Conservation (phyloP, 78 protist species). For the Planoprotostelium fungivorum region DNA sequence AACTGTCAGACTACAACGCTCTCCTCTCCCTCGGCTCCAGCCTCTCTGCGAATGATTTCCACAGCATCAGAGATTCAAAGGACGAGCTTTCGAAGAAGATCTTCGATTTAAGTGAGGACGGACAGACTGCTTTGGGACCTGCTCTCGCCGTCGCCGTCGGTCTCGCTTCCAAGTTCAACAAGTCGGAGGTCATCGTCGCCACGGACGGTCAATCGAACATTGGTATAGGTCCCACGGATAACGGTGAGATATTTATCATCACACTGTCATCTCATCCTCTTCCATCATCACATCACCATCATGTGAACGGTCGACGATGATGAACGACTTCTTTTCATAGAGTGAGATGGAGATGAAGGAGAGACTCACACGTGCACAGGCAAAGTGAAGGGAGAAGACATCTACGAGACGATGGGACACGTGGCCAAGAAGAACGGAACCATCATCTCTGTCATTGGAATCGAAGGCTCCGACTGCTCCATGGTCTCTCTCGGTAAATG, state of each 20-base stretch:
- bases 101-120: neutral
- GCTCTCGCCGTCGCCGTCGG: slow-evolving; percentile 60
- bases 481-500: slow-evolving; percentile 31
- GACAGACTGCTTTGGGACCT: slow-evolving; percentile 75
- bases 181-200: slow-evolving; percentile 55
- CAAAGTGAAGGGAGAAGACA: neutral
- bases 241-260: neutral
- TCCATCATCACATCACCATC: neutral
- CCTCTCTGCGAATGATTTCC: neutral
- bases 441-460: slow-evolving; percentile 43
- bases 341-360: neutral
- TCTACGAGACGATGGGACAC: slow-evolving; percentile 44
- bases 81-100: neutral
- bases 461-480: slow-evolving; percentile 45
- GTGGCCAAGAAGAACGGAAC: slow-evolving; percentile 40
- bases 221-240: slow-evolving; percentile 62
- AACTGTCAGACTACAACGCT: neutral
- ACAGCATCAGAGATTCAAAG: neutral
- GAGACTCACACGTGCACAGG: too few species aligned
- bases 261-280: too few species aligned
- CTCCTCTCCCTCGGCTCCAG: neutral
- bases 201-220: slow-evolving; percentile 79
- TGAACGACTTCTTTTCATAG: neutral
- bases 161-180: slow-evolving; percentile 19
- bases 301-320: neutral